phyloP scores from a whole-genome alignment of 1,284 basidiomycete genomes.

The Cryptococcus deneoformans region DNA sequence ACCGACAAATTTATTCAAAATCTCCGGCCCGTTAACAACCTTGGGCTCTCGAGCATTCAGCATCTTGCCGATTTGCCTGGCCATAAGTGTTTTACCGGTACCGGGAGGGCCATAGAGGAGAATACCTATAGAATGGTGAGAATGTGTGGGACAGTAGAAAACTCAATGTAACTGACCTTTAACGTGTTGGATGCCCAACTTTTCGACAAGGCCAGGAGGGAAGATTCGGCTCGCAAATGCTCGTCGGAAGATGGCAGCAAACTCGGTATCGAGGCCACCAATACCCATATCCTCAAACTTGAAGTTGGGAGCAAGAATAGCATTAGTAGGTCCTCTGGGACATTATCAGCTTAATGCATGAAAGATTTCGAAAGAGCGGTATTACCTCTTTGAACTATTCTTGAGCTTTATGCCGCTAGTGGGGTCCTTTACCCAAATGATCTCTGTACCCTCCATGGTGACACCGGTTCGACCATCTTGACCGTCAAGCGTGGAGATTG shows the following conservation, averaged over 20 bases:
- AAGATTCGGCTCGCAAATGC: slow-evolving; percentile 98
- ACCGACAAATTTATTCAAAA: slow-evolving; percentile 94
- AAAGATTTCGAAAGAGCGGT: slow-evolving; percentile 4
- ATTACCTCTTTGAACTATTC: slow-evolving; percentile 82
- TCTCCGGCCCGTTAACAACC: slow-evolving; percentile 96
- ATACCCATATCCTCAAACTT: slow-evolving; percentile 99
- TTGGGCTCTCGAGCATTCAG: slow-evolving; percentile 98
- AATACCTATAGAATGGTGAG: slow-evolving; percentile 57
- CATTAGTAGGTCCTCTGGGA: slow-evolving; percentile 79
- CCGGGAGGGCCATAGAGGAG: slow-evolving; percentile 95
- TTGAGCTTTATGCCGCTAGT: slow-evolving; percentile 84
- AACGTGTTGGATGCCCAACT: slow-evolving; percentile 97
- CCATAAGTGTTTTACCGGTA: slow-evolving; percentile 98
- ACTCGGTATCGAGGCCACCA: slow-evolving; percentile 94
- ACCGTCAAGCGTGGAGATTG: slow-evolving; percentile 56
- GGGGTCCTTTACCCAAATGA: slow-evolving; percentile 82
- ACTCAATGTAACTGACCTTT: slow-evolving; percentile 62
- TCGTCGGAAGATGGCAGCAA: slow-evolving; percentile 95
- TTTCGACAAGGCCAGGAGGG: slow-evolving; percentile 93
- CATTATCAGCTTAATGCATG: background rate
- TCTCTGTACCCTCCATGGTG: slow-evolving; percentile 84
- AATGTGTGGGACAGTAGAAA: background rate
- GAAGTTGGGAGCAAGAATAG: slow-evolving; percentile 97
- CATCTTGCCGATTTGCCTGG: slow-evolving; percentile 99
- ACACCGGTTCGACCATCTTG: slow-evolving; percentile 65